Evolutionary conservation across 768 basidiomycete genomes (phyloP).

Genomic region (Russula foetens): DNA sequence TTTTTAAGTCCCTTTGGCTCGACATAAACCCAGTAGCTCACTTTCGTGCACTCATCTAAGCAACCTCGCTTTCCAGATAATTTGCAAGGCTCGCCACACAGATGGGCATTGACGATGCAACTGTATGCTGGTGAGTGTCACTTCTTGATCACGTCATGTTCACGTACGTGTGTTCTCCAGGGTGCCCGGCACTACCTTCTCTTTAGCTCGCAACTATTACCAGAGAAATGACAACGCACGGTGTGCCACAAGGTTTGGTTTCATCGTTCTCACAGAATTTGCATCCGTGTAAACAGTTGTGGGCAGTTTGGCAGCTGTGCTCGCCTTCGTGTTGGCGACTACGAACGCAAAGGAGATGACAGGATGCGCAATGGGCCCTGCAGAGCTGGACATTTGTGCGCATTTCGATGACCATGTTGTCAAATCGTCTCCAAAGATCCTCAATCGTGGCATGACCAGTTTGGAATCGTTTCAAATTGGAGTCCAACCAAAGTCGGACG

Average conservation of each 20-base stretch:
- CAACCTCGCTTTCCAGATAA: constrained; percentile 44
- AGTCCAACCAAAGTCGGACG: constrained; percentile 43
- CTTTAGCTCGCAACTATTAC: neutral
- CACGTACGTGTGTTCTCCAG: constrained; percentile 45
- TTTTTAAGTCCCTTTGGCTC: neutral
- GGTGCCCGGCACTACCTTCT: constrained; percentile 43
- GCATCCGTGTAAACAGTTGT: constrained; percentile 39
- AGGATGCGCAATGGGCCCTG: constrained; percentile 36
- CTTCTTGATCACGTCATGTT: neutral
- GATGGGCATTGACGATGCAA: constrained; percentile 37
- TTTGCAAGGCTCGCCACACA: constrained; percentile 46
- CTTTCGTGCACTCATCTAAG: constrained; percentile 44
- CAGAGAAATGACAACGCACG: constrained; percentile 29
- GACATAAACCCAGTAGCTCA: constrained; percentile 15
- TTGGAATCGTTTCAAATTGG: constrained; percentile 43
- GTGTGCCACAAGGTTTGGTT: constrained; percentile 34
- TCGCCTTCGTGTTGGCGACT: constrained; percentile 36
- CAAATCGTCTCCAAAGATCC: constrained; percentile 37
- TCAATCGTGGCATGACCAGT: constrained; percentile 36
- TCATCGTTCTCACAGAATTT: constrained; percentile 34
- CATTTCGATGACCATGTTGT: constrained; percentile 37
- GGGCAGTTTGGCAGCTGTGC: constrained; percentile 46
- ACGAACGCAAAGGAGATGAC: constrained; percentile 42
- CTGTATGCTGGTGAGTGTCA: constrained; percentile 26
- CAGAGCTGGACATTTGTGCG: constrained; percentile 42